Evolutionary conservation across 192 early-diverging fungal species (phyloP).

Genomic region (Mycoemilia scoparia): DNA sequence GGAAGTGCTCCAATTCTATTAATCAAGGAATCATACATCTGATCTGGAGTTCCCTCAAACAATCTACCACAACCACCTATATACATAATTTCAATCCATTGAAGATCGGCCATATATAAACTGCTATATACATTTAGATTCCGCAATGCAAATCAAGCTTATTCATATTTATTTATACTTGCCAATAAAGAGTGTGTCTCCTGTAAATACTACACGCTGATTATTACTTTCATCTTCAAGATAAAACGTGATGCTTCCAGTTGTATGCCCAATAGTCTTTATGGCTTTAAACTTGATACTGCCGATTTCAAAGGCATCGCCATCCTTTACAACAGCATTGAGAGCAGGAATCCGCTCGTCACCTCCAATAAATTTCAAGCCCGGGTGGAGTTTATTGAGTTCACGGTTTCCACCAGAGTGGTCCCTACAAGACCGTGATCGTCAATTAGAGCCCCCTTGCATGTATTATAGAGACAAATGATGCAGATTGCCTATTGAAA

Average conservation of each 20-base stretch:
- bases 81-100: slow-evolving; percentile 16
- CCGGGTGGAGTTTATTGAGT: slow-evolving; percentile 33
- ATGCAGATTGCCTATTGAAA: not conserved
- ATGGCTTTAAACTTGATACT: slow-evolving; percentile 50
- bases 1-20: slow-evolving; percentile 50
- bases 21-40: slow-evolving; percentile 70
- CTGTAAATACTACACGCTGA: slow-evolving; percentile 71
- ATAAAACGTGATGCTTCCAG: slow-evolving; percentile 69
- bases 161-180: no score
- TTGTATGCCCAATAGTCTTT: slow-evolving; percentile 75
- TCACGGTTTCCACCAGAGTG: slow-evolving; percentile 66
- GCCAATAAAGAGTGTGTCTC: slow-evolving; percentile 66
- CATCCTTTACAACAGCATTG: slow-evolving; percentile 50
- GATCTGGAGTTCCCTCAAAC: slow-evolving; percentile 73
- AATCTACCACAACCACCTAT: slow-evolving; percentile 81
- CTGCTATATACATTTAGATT: not conserved
- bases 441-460: slow-evolving; percentile 4
- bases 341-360: slow-evolving; percentile 73
- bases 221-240: slow-evolving; percentile 33
- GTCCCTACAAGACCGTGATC: slow-evolving; percentile 61
- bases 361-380: slow-evolving; percentile 60
- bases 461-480: no score
- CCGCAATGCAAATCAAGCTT: not conserved
- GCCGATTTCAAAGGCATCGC: slow-evolving; percentile 57
- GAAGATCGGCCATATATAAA: not conserved